Base-by-base conservation (phyloP, 192 early-diverging fungal species). In the Paraglomus occultum region DNA sequence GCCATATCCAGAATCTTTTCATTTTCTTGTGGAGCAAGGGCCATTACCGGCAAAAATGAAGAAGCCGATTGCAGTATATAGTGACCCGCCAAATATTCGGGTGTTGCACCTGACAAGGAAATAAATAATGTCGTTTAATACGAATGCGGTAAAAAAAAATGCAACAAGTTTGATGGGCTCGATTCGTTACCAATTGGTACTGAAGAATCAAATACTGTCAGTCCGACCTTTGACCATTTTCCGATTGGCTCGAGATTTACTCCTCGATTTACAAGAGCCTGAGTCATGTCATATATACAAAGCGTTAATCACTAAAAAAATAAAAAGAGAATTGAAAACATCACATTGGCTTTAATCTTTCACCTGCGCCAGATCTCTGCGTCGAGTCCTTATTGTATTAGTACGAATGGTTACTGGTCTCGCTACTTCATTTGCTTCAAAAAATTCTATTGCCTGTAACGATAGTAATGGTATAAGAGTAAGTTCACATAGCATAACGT, bases 41-140 rank as follows among this genome's bases (percentile, higher is more conserved):
- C 86, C 82, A 99, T 92, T 23, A 97, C 95, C 10, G 97, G 97
- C 70, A 99, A 80, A 82, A 99, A 99, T 0, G 97, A 99, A 11
- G 94, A 93, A 10, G 95, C 95, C 0, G 97, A 91, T 75, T 99
- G 97, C 50, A 99, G 87, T 92, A 99, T 99, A 70, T 99, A 99
- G 73, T 99, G 94, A 11, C 97, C 97, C 22, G 97, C 94, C 69
- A 99, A 88, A 73, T 99, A 99, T 77, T 99, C 97, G 45, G 97
- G 97, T 0, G 97, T 98, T 4, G 97, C 97, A 76, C 94, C 94
- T 81, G 70, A 23, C 11, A 17, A 14, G 39, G 22, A 61, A 43
- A 64, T 18, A 51, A 52, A 23, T 8, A 45, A 44, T 45, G 18
- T 3, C 5, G 9, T 2, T 38, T 12, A 63, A 5, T 7, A 61